These are phyloP conservation scores for Pythium phragmiticola DNA, from an alignment of 352 stramenopile genomes.

Conservation along the genomic window DNA sequence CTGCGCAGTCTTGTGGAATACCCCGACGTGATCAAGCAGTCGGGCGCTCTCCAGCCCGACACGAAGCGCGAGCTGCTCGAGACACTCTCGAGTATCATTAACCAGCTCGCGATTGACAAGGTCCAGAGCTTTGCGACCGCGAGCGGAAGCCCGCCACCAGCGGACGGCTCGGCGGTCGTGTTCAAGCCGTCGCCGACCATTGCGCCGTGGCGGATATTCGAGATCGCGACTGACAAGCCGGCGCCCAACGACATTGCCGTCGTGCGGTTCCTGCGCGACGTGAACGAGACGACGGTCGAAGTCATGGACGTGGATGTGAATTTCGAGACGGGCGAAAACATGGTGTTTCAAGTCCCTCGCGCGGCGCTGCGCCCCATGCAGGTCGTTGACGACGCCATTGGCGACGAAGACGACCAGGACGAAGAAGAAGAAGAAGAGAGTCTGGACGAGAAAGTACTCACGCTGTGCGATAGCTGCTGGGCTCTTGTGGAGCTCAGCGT, in stretches of 20 bases:
- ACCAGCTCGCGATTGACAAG: slow-evolving; percentile 79
- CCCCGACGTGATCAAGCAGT: slow-evolving; percentile 66
- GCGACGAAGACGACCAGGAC: slow-evolving; percentile 66
- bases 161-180: slow-evolving; percentile 40
- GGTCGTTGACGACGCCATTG: slow-evolving; percentile 78
- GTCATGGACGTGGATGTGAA: slow-evolving; percentile 88
- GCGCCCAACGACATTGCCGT: slow-evolving; percentile 83
- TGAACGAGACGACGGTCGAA: slow-evolving; percentile 73
- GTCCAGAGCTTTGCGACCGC: slow-evolving; percentile 55
- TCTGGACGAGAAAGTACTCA: slow-evolving; percentile 84
- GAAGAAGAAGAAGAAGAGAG: slow-evolving; percentile 73
- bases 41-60: slow-evolving; percentile 38
- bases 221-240: slow-evolving; percentile 77
- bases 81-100: slow-evolving; percentile 68
- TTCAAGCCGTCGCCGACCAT: slow-evolving; percentile 63
- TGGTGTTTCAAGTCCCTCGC: slow-evolving; percentile 71
- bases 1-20: slow-evolving; percentile 85
- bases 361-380: slow-evolving; percentile 63
- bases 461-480: slow-evolving; percentile 85
- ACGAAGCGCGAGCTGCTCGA: slow-evolving; percentile 77
- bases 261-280: slow-evolving; percentile 76
- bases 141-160: slow-evolving; percentile 31
- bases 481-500: slow-evolving; percentile 80
- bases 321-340: slow-evolving; percentile 85
- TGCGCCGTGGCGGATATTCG: slow-evolving; percentile 83